Evolutionary conservation across 1,284 basidiomycete genomes (phyloP), one percentile per base, ranked within the genome.

Genomic region (Singerocomus rubriflavus): DNA sequence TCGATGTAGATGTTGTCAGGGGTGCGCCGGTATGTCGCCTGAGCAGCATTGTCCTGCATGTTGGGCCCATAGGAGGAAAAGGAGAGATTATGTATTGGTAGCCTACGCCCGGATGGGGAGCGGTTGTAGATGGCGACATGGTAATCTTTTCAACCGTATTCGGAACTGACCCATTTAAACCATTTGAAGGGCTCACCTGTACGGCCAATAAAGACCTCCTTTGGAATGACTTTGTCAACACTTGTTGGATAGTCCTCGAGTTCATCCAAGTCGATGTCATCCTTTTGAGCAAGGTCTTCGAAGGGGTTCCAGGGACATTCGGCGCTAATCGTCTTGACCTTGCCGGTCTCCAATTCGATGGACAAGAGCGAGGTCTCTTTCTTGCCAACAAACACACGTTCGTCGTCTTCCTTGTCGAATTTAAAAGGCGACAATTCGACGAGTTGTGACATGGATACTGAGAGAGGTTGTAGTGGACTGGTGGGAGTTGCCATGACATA

Each of bases 31-130:
- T 92, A 93, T 5, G 77, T 61, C 4, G 79, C 67, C 63, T 93
- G 91, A 11, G 81, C 61, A 6, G 74, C 65, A 52, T 76, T 78
- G 62, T 90, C 84, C 63, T 89, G 80, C 59, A 88, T 89, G 61
- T 91, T 91, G 6, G 91, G 89, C 0, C 90, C 88, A 64, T 93
- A 93, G 0, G 82, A 80, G 0, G 91, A 92, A 67, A 91, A 93
- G 0, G 84, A 81, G 5, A 93, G 76, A 46, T 84, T 85, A 59
- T 93, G 91, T 4, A 84, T 71, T 6, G 84, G 83, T 6, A 73
- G 64, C n/a, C 68, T 68, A 7, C 67, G 65, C 30, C 61, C 61
- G 4, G 65, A 60, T 4, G 66, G 57, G 30, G 68, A 58, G 31
- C 75, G 75, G 7, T 80, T 77, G 62, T 80, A 76, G 43, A 90